Evolutionary conservation across 2,329 filamentous ascomycete genomes (phyloP).

Genomic region (Botrytis fabae): DNA sequence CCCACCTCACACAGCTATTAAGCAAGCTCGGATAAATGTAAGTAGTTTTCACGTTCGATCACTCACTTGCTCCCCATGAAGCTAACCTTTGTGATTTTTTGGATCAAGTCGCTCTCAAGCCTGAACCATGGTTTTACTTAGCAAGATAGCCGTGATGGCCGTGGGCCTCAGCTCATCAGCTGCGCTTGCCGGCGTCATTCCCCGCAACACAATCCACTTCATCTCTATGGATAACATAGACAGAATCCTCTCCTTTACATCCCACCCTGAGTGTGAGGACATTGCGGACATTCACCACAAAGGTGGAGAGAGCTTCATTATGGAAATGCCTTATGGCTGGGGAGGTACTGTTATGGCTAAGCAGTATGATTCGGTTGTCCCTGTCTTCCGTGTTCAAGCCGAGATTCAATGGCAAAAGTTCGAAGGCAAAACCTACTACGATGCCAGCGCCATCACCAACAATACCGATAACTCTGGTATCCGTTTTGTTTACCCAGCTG

Average conservation of each 20-base stretch:
- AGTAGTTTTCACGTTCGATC: not conserved
- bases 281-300: not conserved
- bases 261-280: not conserved
- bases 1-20: not conserved
- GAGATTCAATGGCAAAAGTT: constrained; percentile 5
- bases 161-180: fast-evolving
- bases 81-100: not conserved
- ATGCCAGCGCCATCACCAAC: constrained; percentile 14
- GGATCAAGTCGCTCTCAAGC: not conserved
- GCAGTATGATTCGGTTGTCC: not conserved
- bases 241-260: not conserved
- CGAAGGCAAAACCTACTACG: not conserved
- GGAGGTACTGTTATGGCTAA: not conserved
- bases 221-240: not conserved
- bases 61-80: not conserved
- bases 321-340: not conserved
- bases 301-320: not conserved
- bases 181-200: not conserved
- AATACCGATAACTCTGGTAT: constrained; percentile 12
- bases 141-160: fast-evolving
- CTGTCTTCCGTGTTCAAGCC: not conserved
- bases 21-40: not conserved
- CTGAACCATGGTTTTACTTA: not conserved
- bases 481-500: not conserved
- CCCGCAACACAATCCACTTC: not conserved